Percentiles rank a stretch among this genome's conserved stretches.
Conservation (phyloP, 1,139 yeast genomes). For the Hyphopichia fennica region DNA sequence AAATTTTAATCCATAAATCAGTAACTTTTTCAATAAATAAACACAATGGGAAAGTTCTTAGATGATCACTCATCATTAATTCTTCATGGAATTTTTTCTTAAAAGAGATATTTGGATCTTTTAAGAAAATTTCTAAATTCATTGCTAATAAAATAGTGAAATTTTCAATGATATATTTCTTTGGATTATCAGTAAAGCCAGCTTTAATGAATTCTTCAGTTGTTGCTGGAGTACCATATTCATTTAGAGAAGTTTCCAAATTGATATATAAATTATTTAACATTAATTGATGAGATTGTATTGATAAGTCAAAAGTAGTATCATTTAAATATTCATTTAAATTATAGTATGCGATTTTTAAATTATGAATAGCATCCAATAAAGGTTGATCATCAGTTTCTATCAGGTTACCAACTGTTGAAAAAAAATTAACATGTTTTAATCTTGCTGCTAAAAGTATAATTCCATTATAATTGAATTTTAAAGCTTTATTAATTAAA, state of each 20-base stretch:
- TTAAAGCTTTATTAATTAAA: constrained; percentile 43
- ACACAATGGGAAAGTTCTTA: constrained; percentile 44
- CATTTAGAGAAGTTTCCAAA: constrained; percentile 45
- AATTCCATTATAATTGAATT: constrained; percentile 38
- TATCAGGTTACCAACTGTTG: constrained; percentile 39
- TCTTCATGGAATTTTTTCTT: constrained; percentile 61
- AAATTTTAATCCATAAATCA: constrained; percentile 39
- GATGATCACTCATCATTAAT: constrained; percentile 48
- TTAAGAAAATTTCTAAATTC: constrained; percentile 53
- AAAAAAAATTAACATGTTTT: constrained; percentile 46
- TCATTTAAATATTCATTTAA: constrained; percentile 39
- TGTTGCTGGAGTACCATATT: constrained; percentile 47
- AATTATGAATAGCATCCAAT: constrained; percentile 30
- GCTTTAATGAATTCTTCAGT: constrained; percentile 46
- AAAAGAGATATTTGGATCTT: constrained; percentile 56
- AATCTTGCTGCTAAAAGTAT: constrained; percentile 46
- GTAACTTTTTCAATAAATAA: constrained; percentile 38
- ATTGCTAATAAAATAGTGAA: constrained; percentile 45
- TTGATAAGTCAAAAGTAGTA: constrained; percentile 40
- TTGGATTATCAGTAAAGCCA: constrained; percentile 48
- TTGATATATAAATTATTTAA: constrained; percentile 40
- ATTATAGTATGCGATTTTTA: constrained; percentile 37
- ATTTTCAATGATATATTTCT: constrained; percentile 40
- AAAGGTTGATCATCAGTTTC: constrained; percentile 41
- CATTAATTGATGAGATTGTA: constrained; percentile 43